Evolutionary conservation across 345 rosid species (phyloP).

Genomic region (Rhodamnia rubescens): DNA sequence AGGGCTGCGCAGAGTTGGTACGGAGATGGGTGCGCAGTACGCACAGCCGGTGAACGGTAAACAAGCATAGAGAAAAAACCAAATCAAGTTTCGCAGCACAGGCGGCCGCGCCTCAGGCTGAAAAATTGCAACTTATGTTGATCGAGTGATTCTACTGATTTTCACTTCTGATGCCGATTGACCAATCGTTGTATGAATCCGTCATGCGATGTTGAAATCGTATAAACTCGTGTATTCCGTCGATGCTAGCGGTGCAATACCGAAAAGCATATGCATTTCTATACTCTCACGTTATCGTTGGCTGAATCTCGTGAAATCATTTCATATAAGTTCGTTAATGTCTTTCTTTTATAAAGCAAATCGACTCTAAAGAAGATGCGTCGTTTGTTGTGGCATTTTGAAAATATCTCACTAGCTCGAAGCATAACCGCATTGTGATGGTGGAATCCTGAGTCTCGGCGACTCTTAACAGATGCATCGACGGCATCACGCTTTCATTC

Average conservation of each 20-base stretch:
- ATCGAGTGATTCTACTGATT: not conserved
- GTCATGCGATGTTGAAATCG: no score
- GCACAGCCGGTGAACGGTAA: not conserved
- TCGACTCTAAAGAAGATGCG: no score
- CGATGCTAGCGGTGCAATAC: no score
- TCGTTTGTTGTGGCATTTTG: not conserved
- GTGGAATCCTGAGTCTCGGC: not conserved
- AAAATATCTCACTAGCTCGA: not conserved
- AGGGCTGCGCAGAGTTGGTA: not conserved
- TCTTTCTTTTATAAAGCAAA: no score
- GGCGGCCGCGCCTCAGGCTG: not conserved
- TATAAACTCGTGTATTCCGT: no score
- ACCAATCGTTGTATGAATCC: no score
- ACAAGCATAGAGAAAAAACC: not conserved
- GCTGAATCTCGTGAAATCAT: no score
- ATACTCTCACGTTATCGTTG: no score
- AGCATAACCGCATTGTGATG: accelerated
- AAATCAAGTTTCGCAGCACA: not conserved
- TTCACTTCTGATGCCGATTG: no score
- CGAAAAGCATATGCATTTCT: no score
- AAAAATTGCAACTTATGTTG: not conserved
- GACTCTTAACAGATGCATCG: not conserved
- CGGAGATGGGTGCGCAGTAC: not conserved
- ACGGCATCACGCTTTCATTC: not conserved
- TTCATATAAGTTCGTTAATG: no score